A percentile compares a stretch with the other conserved stretches of the same genome.
phyloP scores from a whole-genome alignment of 1,139 yeast genomes.

The Scheffersomyces titani region DNA sequence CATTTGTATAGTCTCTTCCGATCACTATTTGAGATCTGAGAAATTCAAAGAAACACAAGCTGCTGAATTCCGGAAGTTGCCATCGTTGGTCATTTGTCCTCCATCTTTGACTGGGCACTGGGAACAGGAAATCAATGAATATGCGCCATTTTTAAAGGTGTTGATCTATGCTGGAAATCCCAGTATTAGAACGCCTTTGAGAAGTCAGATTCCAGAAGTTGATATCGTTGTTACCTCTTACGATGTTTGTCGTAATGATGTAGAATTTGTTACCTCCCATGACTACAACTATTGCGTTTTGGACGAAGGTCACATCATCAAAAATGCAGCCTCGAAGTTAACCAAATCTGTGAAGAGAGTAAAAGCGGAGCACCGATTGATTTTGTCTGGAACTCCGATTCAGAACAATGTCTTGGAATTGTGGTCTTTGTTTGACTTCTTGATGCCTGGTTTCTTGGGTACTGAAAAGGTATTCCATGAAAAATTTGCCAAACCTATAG shows the following conservation, averaged over 20 bases:
- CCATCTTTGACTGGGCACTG: slow-evolving; percentile 98
- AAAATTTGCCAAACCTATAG: slow-evolving; percentile 94
- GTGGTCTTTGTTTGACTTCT: slow-evolving; percentile 95
- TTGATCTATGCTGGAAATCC: slow-evolving; percentile 94
- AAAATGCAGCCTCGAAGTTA: slow-evolving; percentile 84
- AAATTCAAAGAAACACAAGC: slow-evolving; percentile 62
- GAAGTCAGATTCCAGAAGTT: slow-evolving; percentile 53
- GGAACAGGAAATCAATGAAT: slow-evolving; percentile 92
- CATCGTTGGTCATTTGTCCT: slow-evolving; percentile 90
- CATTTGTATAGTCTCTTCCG: slow-evolving; percentile 94
- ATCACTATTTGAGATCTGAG: slow-evolving; percentile 82
- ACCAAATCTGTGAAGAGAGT: slow-evolving; percentile 85
- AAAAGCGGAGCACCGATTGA: slow-evolving; percentile 84
- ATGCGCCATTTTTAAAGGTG: slow-evolving; percentile 84
- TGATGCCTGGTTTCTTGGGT: slow-evolving; percentile 98
- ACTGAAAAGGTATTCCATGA: slow-evolving; percentile 94
- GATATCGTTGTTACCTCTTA: slow-evolving; percentile 94
- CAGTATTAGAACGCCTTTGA: slow-evolving; percentile 59
- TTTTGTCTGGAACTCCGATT: slow-evolving; percentile 95
- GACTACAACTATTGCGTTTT: slow-evolving; percentile 93
- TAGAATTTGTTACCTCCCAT: slow-evolving; percentile 56
- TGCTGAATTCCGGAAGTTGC: slow-evolving; percentile 72
- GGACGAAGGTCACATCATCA: slow-evolving; percentile 98
- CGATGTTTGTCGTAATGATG: slow-evolving; percentile 94
- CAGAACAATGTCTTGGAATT: slow-evolving; percentile 95